Percentiles rank a stretch among this genome's conserved stretches.
phyloP scores from a whole-genome alignment of 2,329 filamentous ascomycete species.

The Talaromyces marneffei region DNA sequence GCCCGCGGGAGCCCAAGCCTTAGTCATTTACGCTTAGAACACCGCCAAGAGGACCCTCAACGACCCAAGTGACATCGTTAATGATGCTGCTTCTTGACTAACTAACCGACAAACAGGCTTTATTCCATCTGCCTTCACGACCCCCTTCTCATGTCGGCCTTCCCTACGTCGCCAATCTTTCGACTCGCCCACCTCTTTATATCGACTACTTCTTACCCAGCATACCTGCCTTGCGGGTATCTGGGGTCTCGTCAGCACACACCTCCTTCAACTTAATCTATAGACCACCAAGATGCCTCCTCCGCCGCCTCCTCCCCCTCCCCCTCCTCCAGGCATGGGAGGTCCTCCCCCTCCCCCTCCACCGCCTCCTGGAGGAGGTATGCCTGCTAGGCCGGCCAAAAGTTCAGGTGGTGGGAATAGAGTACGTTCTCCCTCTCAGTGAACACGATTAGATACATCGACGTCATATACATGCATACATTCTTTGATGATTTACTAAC shows the following conservation, averaged over 20 bases:
- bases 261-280: slow-evolving; percentile 11
- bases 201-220: neutral
- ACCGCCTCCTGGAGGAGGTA: slow-evolving; percentile 47
- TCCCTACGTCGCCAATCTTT: neutral
- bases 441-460: neutral
- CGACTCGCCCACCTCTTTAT: neutral
- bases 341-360: slow-evolving; percentile 60
- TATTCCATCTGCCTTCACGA: neutral
- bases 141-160: neutral
- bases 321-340: slow-evolving; percentile 53
- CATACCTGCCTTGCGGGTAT: slow-evolving; percentile 13
- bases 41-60: slow-evolving; percentile 9
- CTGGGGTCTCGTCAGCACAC: slow-evolving; percentile 3
- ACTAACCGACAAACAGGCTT: neutral
- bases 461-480: neutral
- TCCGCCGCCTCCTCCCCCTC: slow-evolving; percentile 65
- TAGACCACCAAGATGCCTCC: slow-evolving; percentile 35
- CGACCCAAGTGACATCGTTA: slow-evolving; percentile 6
- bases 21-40: slow-evolving; percentile 1
- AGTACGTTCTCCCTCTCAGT: slow-evolving; percentile 46
- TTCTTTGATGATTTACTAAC: neutral
- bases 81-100: neutral
- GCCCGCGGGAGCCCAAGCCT: neutral
- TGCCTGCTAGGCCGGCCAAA: slow-evolving; percentile 55
- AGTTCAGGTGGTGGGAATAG: slow-evolving; percentile 50